Conservation (phyloP, 441 rosid genomes). For the Geranium incanum region DNA sequence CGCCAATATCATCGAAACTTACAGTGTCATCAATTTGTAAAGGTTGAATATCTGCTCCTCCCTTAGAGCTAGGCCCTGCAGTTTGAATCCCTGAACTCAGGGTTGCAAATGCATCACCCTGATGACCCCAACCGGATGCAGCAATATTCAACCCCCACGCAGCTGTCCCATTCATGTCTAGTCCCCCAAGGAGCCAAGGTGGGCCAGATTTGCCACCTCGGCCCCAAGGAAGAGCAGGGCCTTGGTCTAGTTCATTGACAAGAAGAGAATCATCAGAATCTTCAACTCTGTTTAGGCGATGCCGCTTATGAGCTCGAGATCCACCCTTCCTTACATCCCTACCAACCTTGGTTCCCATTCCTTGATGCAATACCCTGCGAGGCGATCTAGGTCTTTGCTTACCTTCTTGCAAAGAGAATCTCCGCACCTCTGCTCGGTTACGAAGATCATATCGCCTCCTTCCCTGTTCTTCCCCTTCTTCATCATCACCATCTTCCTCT, state of each 20-base stretch:
- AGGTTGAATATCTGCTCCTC: constrained; percentile 99
- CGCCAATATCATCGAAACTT: constrained; percentile 95
- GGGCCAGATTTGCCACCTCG: constrained; percentile 92
- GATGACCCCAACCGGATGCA: constrained; percentile 99
- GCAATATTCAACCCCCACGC: constrained; percentile 85
- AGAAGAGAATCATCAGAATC: constrained; percentile 99
- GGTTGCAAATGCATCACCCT: constrained; percentile 69
- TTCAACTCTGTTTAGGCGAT: constrained; percentile 68
- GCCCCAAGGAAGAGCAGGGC: constrained; percentile 90
- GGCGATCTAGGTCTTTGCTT: constrained; percentile 89
- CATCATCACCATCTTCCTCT: constrained; percentile 53
- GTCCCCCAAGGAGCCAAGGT: constrained; percentile 96
- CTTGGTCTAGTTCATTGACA: constrained; percentile 98
- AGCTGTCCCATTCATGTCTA: constrained; percentile 78
- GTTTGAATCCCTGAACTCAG: constrained; percentile 88
- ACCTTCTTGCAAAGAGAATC: constrained; percentile 65
- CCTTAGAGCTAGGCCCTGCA: constrained; percentile 99
- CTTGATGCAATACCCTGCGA: constrained; percentile 90
- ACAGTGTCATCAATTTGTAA: constrained; percentile 89
- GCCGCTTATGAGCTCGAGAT: constrained; percentile 90
- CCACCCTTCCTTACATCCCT: constrained; percentile 93
- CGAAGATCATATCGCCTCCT: constrained; percentile 95
- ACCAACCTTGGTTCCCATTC: constrained; percentile 78
- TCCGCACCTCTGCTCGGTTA: constrained; percentile 87
- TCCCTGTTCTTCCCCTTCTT: constrained; percentile 94